Evolutionary conservation across 2,329 filamentous ascomycete species (phyloP), one percentile per base, ranked within the genome.

Genomic region (Fusarium sp.): DNA sequence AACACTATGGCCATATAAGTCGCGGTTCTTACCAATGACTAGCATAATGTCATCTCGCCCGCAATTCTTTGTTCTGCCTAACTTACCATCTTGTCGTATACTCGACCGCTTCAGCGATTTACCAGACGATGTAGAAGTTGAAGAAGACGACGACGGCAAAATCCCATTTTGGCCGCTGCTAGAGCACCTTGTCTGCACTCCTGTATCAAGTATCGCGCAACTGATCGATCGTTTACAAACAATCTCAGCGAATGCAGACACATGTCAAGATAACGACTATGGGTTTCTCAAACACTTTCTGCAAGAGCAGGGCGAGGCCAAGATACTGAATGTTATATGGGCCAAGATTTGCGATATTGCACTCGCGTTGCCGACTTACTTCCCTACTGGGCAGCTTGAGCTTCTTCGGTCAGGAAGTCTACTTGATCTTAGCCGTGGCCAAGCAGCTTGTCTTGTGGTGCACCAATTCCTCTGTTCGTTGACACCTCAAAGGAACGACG

Each of bases 401-500:
- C 54, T 75, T 3, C 60, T 80, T 6, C 41, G 40, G 18, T 41
- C 70, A 2, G 70, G 60, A 15, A 27, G 46, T 8, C 62, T 52
- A 12, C 45, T 77, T 11, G 41, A 17, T 37, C 62, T 80, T 2
- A 76, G 76, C 12, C 68, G 73, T 38, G 63, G 67, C 1, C 73
- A 80, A 54, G 71, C 65, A 32, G 77, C 75, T n/a, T 79, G 74
- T 18, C 65, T 81, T 35, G 76, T 80, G 1, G 64, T 64, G 6
- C 77, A 81, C 18, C 79, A 81, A 54, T 81, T 80, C 27, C 52
- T 81, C 7, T 78, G 79, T 41, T 61, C 62, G n/a, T 5, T 73
- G 56, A 10, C 55, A 26, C 45, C 76, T 56, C 73, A 77, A 60
- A 61, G 73, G 15, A 7, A 64, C 1, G 74, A 74, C 40, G 63